These are phyloP conservation scores for Noccaea caerulescens DNA, from an alignment of 345 rosid species.

Conservation along the genomic window DNA sequence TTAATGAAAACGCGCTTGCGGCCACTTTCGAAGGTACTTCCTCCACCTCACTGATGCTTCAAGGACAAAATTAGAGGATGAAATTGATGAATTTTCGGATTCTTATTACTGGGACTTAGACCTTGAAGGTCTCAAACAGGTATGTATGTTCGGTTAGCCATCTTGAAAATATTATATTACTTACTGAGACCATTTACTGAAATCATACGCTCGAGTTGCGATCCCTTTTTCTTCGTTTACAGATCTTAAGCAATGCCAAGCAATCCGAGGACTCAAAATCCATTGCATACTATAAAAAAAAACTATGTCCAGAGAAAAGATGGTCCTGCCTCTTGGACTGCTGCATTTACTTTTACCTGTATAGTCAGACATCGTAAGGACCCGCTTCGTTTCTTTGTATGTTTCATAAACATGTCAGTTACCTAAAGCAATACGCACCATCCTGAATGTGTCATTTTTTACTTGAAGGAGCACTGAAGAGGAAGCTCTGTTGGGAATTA, in stretches of 20 bases:
- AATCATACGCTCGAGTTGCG: not conserved
- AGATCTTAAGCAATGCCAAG: conserved; percentile 77
- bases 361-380: conserved; percentile 57
- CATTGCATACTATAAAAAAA: conserved; percentile 62
- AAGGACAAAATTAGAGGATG: conserved; percentile 74
- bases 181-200: not conserved
- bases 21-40: conserved; percentile 66
- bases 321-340: conserved; percentile 77
- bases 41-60: conserved; percentile 76
- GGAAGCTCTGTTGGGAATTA: conserved; percentile 58
- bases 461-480: conserved; percentile 58
- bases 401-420: conserved; percentile 12
- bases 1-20: not conserved
- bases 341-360: conserved; percentile 59
- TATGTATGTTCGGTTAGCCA: conserved; percentile 37
- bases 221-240: conserved; percentile 32
- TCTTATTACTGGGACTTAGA: conserved; percentile 82
- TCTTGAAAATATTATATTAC: conserved; percentile 18
- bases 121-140: conserved; percentile 83
- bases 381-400: conserved; percentile 14
- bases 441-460: conserved; percentile 11
- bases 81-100: conserved; percentile 86
- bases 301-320: conserved; percentile 70
- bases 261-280: conserved; percentile 52
- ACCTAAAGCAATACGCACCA: conserved; percentile 24